phyloP scores from a whole-genome alignment of 225 moss, liverwort and hornwort species.

The Takakia lepidozioides region DNA sequence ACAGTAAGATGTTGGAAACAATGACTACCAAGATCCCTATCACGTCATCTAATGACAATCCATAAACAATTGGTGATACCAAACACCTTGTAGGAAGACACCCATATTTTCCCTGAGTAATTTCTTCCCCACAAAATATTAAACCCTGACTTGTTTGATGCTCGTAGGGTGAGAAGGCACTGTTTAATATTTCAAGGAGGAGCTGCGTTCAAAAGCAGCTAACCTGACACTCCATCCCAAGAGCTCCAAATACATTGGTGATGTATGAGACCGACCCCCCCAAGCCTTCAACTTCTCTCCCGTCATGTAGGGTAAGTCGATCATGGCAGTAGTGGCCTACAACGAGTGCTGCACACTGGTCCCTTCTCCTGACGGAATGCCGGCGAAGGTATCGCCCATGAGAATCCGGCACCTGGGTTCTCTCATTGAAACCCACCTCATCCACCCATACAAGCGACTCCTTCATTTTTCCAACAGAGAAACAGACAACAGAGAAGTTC shows the following conservation, averaged over 20 bases:
- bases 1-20: too few relatives aligned
- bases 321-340: conserved; percentile 97
- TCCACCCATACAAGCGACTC: conserved; percentile 59
- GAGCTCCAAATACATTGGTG: conserved; percentile 67
- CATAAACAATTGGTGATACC: too few relatives aligned
- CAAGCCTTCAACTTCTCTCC: conserved; percentile 45
- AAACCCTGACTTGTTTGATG: too few relatives aligned
- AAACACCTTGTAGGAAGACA: too few relatives aligned
- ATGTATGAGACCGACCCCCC: conserved; percentile 98
- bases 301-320: conserved; percentile 61
- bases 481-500: not conserved
- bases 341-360: conserved; percentile 65
- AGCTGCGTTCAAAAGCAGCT: too few relatives aligned
- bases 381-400: conserved; percentile 40
- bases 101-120: too few relatives aligned
- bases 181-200: too few relatives aligned
- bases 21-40: too few relatives aligned
- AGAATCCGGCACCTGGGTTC: conserved; percentile 8
- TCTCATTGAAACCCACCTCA: conserved; percentile 35
- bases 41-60: too few relatives aligned
- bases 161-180: too few relatives aligned
- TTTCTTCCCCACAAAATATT: too few relatives aligned
- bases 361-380: conserved; percentile 37
- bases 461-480: conserved; percentile 8
- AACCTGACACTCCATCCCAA: conserved; percentile 64